A percentile compares a stretch with the other conserved stretches of the same genome.
phyloP scores from a whole-genome alignment of 352 stramenopile species.

The Pythium phragmitis region DNA sequence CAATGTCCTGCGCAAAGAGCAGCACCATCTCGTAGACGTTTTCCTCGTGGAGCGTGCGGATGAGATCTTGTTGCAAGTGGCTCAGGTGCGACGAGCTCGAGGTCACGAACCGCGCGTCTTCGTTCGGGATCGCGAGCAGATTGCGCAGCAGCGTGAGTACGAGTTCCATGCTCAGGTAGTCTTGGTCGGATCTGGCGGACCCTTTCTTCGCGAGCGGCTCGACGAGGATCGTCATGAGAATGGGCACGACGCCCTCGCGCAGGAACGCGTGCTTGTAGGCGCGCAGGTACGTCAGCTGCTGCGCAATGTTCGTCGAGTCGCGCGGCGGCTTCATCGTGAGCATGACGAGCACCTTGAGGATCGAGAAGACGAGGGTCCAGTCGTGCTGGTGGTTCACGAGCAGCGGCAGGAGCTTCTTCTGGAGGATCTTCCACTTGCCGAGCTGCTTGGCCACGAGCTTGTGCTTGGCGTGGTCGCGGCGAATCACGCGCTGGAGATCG shows the following conservation, averaged over 20 bases:
- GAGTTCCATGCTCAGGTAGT: constrained; percentile 88
- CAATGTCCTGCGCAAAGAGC: constrained; percentile 84
- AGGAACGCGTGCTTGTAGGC: constrained; percentile 89
- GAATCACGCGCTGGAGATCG: constrained; percentile 82
- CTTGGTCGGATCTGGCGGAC: constrained; percentile 49
- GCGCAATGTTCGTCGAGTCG: constrained; percentile 76
- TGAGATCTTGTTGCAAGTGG: constrained; percentile 81
- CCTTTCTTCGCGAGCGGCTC: constrained; percentile 73
- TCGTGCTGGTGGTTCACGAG: constrained; percentile 87
- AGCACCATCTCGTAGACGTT: constrained; percentile 88
- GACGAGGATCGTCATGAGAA: constrained; percentile 86
- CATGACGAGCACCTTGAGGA: constrained; percentile 90
- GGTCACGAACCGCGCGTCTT: constrained; percentile 78
- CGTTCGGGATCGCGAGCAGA: constrained; percentile 79
- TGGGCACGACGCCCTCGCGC: constrained; percentile 57
- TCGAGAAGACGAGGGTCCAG: constrained; percentile 84
- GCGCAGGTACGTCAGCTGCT: constrained; percentile 79
- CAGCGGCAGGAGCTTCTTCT: constrained; percentile 86
- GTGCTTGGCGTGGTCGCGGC: constrained; percentile 79
- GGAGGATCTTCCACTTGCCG: constrained; percentile 84
- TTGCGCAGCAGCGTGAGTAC: constrained; percentile 87
- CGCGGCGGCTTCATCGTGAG: constrained; percentile 83
- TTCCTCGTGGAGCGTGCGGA: constrained; percentile 74
- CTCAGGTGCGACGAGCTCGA: constrained; percentile 74
- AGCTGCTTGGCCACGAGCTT: constrained; percentile 83